Evolutionary conservation across 768 basidiomycete genomes (phyloP), one percentile per base, ranked within the genome.

Genomic region (Phlegmacium glaucopus): DNA sequence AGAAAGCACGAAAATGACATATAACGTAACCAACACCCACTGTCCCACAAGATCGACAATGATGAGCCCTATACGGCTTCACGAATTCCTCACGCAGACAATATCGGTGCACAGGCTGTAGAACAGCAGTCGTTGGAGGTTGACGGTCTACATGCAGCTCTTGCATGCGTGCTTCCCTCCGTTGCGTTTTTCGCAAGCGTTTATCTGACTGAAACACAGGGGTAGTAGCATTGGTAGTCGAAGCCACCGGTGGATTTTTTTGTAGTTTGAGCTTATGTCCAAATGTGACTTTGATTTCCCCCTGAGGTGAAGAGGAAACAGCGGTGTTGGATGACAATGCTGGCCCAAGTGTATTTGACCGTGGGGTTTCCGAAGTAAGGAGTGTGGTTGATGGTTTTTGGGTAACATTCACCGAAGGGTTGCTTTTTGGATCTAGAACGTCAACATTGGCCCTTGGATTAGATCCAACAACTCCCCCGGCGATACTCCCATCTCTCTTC

Each of bases 11-110:
- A n/a, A 17, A 11, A 39, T 28, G 29, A 36, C 15, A 13, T 3
- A 35, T 9, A 32, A n/a, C n/a, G n/a, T 45, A 39, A 11, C 25
- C 5, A 47, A 53, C n/a, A 71, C 85, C 59, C 52, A 90, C 88
- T 9, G 81, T 90, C n/a, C 87, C 90, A 68, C 91, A 94, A 34
- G 70, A 68, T 28, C 87, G 72, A 64, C 90, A 94, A 61, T 94
- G 90, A 63, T 93, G 90, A 9, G 87, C 66, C 35, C 90, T 65
- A 49, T 78, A 75, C 0, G 90, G 90, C 61, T 90, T 92, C 44
- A 87, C 65, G 36, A 90, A 72, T 18, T 67, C 72, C 50, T 90
- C 88, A 8, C 61, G 65, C 4, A 53, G 51, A 60, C 90, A 92
- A 61, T 87, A 91, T 36, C 89, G 71, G 58, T 82, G 72, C 45